These are phyloP conservation scores for Schizothecium vesticola DNA, from an alignment of 495 filamentous ascomycete genomes.

Conservation along the genomic window DNA sequence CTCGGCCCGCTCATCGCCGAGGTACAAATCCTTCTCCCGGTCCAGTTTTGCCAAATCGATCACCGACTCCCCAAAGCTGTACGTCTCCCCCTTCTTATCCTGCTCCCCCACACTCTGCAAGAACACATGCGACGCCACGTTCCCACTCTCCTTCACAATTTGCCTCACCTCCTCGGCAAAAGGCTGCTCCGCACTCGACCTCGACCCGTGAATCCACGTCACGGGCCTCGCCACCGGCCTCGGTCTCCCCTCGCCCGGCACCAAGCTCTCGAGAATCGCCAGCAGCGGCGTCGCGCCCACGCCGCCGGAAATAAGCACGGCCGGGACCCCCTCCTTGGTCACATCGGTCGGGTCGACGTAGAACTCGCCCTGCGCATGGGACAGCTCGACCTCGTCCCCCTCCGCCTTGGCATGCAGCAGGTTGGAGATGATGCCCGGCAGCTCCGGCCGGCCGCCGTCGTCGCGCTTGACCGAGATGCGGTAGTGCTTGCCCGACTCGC, in stretches of 20 bases:
- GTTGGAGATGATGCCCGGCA: constrained; percentile 63
- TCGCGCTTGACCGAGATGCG: constrained; percentile 68
- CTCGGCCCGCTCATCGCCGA: constrained; percentile 45
- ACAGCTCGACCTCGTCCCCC: constrained; percentile 59
- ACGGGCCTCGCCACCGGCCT: constrained; percentile 42
- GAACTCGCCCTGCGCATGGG: constrained; percentile 68
- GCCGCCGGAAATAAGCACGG: constrained; percentile 65
- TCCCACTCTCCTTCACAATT: constrained; percentile 41
- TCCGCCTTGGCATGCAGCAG: constrained; percentile 55
- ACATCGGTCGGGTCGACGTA: constrained; percentile 41
- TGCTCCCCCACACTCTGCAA: constrained; percentile 31
- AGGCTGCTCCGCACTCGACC: constrained; percentile 43
- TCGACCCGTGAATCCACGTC: constrained; percentile 62
- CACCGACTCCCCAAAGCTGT: constrained; percentile 48
- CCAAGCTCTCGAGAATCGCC: constrained; percentile 55
- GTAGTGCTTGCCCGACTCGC: constrained; percentile 48
- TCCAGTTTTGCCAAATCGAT: constrained; percentile 51
- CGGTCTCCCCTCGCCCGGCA: constrained; percentile 18
- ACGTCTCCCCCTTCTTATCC: constrained; percentile 50
- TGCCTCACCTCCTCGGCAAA: constrained; percentile 50
- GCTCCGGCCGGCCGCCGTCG: constrained; percentile 35
- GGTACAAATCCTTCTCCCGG: constrained; percentile 46
- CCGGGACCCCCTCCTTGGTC: constrained; percentile 40
- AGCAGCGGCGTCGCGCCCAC: constrained; percentile 64
- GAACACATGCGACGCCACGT: constrained; percentile 40